Evolutionary conservation across 108 stramenopile species (phyloP), one percentile per base, ranked within the genome.

Genomic region (Skeletonema marinoi): DNA sequence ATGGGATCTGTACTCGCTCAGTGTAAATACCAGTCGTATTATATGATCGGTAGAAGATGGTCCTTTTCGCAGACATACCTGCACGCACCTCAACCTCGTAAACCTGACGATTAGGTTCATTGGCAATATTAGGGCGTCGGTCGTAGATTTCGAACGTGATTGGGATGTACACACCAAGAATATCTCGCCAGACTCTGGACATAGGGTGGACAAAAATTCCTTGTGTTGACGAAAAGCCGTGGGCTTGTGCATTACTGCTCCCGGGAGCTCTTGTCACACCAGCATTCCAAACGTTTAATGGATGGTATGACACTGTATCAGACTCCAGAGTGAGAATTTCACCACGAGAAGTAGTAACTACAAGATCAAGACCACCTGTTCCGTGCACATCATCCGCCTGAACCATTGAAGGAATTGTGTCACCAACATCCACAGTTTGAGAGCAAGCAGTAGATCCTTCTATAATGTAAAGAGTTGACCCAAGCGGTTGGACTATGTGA

Each of bases 341-440:
- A 12, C 93, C 93, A 25, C 81, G 68, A 12, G 78, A 74, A 0
- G 93, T 90, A n/a, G 93, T 83, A 14, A 92, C 82, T 32, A 94
- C 87, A 17, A 94, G 81, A 74, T 94, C 93, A 16, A 94, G 68
- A 30, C 74, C 81, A 65, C 86, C 81, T 10, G 88, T 92, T 7
- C 93, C 93, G 75, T 94, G 91, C 5, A 94, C 89, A 69, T 94
- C 93, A 66, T 94, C 93, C n/a, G 87, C 93, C 72, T 90, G 89
- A 2, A 94, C 90, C 88, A 89, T 89, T 6, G 91, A 65, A 7
- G 85, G 73, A 3, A 94, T 78, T 56, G 79, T 75, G 25, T 92
- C 89, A 19, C 93, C 93, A 38, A 92, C 81, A 38, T 83, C 79
- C 38, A 94, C 74, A 10, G 77, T 83, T 73, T 92, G 89, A n/a